phyloP scores from a whole-genome alignment of 768 basidiomycete species.

The Solioccasus polychromus region DNA sequence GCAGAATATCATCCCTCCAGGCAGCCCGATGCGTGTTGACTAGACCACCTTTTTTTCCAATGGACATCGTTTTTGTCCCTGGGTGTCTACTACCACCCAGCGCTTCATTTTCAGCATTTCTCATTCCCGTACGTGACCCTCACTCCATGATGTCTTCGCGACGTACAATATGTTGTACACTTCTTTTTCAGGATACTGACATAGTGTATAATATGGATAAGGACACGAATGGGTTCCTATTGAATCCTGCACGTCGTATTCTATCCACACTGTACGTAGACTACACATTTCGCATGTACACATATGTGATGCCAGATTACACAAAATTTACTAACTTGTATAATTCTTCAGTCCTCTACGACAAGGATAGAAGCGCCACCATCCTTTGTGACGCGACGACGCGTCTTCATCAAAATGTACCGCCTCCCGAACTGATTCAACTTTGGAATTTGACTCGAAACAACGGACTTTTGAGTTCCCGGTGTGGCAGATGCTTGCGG shows the following conservation, averaged over 20 bases:
- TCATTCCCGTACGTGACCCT: too few species aligned
- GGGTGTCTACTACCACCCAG: not conserved
- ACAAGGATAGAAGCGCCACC: conserved; percentile 61
- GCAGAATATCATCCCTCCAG: conserved; percentile 21
- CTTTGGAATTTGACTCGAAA: conserved; percentile 20
- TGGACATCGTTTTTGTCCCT: not conserved
- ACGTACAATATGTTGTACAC: too few species aligned
- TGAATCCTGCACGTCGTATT: conserved; percentile 17
- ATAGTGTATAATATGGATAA: conserved; percentile 11
- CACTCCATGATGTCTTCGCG: too few species aligned
- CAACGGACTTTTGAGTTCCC: conserved; percentile 4
- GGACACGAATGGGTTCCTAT: conserved; percentile 13
- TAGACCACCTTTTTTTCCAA: conserved; percentile 2
- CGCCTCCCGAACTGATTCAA: conserved; percentile 54
- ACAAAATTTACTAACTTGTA: too few species aligned
- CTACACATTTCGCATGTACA: conserved; percentile 3
- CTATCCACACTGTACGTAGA: too few species aligned
- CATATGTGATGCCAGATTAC: not conserved
- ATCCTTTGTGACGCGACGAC: conserved; percentile 58
- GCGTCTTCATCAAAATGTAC: conserved; percentile 58
- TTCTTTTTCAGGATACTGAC: conserved; percentile 1
- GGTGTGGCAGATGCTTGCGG: not conserved
- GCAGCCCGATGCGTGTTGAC: conserved; percentile 34
- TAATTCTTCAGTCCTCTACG: conserved; percentile 13
- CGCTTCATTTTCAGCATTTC: not conserved